Base-by-base conservation (phyloP, 345 rosid species). In the Eucalyptus cladocalyx region DNA sequence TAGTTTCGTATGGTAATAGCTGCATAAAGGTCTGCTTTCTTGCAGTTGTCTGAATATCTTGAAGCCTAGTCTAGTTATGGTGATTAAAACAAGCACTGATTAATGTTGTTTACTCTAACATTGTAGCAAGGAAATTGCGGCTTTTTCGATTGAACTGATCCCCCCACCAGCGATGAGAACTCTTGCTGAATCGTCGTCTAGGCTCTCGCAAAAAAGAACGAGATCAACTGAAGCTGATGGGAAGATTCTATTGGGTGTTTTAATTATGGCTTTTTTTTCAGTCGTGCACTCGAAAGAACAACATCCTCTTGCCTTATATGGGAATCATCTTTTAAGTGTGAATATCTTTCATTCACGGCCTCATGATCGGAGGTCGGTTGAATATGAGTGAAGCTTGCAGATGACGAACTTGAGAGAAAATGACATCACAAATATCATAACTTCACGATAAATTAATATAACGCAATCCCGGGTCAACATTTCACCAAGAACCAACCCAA, bases 391-490 rank as follows among this genome's bases (percentile, higher is more conserved):
- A 62, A 30, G 69, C 69, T 62, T 26, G n/a, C 12, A 1, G 65
- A 26, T 11, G n/a, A 58, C 1, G 15, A 15, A 58, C n/a, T 11
- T 24, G n/a, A 26, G 14, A 4, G 6, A 21, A 56, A 56, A 56
- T 21, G 28, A 56, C 60, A 23, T 21, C 5, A 56, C 5, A 56
- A 21, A 23, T 56, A 9, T 56, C 60, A 23, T 56, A 56, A 56
- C 11, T 56, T 56, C 2, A 0, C 2, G 2, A 56, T 56, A 56
- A 56, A 3, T 56, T 0, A 23, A 21, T 21, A 56, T 56, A 56
- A 56, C 0, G 30, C 62, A 56, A 56, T 21, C 30, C 30, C 0
- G 0, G 6, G 1, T 56, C 62, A 9, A 56, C 6, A 56, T 56
- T 56, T 56, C 62, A 9, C 1, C 2, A 9, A 4, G 30, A 56